Evolutionary conservation across 805 yeast species (phyloP), one percentile per base, ranked within the genome.

Genomic region (Saccharomycopsis sp.): DNA sequence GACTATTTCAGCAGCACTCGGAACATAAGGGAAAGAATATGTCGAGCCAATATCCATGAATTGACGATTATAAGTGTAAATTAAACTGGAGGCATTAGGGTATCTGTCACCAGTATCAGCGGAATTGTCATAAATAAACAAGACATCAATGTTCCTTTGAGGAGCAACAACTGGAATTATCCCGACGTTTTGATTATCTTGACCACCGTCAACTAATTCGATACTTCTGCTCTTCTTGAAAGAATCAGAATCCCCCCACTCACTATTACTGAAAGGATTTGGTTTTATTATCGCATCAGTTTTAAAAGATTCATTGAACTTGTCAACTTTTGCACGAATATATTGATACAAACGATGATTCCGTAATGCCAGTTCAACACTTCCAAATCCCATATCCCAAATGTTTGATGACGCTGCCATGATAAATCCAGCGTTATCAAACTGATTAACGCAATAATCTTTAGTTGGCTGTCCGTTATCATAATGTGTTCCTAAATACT

Each of bases 321-420:
- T 71, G 4, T 53, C 48, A 44, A 81, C 64, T 55, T 77, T 65
- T 40, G 59, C 58, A 14, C 64, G 55, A 3, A 77, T 63, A 8
- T 78, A 56, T 13, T 64, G 59, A 48, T 67, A 65, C 8, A 79
- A 52, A 16, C 65, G 64, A 17, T 78, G 17, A 9, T 19, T 56
- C 2, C 72, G 50, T 20, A 72, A 70, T 1, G 80, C 68, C 14
- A 75, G 59, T 57, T 81, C 77, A 44, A 81, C 59, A 53, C 71
- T 70, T 35, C 81, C 61, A 22, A 84, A 57, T 39, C 81, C 67
- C 84, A 58, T 41, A 80, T 66, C 59, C 76, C 79, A 59, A 83
- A 85, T 67, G 84, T 85, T 41, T 84, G 95, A 82, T 1, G 95
- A 85, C 4, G 95, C 80, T 31, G 94, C 96, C 64, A 85, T 66